phyloP scores from a whole-genome alignment of 2,329 filamentous ascomycete genomes.

The Venturia asperata region DNA sequence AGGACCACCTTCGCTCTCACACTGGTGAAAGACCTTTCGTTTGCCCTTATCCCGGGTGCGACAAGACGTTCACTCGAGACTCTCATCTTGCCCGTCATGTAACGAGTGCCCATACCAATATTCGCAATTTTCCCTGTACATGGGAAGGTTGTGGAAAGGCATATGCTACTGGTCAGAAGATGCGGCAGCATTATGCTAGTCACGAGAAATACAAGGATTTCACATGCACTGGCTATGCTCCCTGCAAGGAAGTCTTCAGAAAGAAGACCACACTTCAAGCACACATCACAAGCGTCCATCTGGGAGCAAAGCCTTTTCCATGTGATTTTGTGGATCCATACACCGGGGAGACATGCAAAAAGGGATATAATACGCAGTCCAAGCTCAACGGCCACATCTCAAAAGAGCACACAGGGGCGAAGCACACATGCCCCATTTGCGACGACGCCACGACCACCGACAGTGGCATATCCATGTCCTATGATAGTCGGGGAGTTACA shows the following conservation, averaged over 20 bases:
- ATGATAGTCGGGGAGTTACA: slow-evolving; percentile 11
- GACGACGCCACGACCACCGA: background rate
- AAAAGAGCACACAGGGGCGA: slow-evolving; percentile 58
- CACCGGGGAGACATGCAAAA: slow-evolving; percentile 52
- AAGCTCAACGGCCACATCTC: slow-evolving; percentile 65
- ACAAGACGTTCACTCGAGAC: slow-evolving; percentile 77
- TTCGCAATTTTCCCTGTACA: slow-evolving; percentile 64
- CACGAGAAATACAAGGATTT: slow-evolving; percentile 73
- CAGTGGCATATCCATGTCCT: slow-evolving; percentile 14
- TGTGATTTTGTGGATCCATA: slow-evolving; percentile 55
- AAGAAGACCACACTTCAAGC: slow-evolving; percentile 81
- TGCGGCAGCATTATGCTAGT: slow-evolving; percentile 69
- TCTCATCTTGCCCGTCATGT: slow-evolving; percentile 83
- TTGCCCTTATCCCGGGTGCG: slow-evolving; percentile 63
- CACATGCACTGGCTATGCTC: slow-evolving; percentile 61
- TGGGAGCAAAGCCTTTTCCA: slow-evolving; percentile 61
- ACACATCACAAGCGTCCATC: slow-evolving; percentile 71
- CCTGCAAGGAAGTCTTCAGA: slow-evolving; percentile 71
- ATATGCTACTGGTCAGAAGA: slow-evolving; percentile 71
- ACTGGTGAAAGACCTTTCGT: slow-evolving; percentile 74
- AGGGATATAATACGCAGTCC: slow-evolving; percentile 65
- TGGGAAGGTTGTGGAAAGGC: slow-evolving; percentile 67
- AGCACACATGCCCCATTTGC: slow-evolving; percentile 9
- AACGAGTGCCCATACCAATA: slow-evolving; percentile 68
- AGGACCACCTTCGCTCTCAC: slow-evolving; percentile 76